These are phyloP conservation scores for Auricularia cornea DNA, from an alignment of 768 basidiomycete species.

Conservation along the genomic window DNA sequence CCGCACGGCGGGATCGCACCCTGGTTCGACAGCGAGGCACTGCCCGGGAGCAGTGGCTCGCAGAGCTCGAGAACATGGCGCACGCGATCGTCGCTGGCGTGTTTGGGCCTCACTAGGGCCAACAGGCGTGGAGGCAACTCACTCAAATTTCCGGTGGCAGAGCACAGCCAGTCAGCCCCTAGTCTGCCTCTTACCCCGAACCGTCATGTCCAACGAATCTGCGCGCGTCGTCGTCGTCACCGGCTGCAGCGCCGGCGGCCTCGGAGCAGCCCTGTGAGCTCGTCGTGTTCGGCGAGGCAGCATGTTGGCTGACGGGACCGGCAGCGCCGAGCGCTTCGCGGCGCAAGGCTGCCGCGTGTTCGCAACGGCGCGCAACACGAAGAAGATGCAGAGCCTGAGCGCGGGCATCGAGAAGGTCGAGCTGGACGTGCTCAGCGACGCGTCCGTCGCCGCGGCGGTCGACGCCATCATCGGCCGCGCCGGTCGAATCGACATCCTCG, in stretches of 20 bases:
- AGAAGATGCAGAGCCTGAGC: slow-evolving; percentile 50
- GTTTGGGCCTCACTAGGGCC: no score
- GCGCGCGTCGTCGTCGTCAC: neutral
- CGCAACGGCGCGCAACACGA: slow-evolving; percentile 58
- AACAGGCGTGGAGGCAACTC: no score
- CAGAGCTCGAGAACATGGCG: no score
- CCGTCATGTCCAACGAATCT: neutral
- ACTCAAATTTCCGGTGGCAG: no score
- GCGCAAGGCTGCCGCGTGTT: slow-evolving; percentile 61
- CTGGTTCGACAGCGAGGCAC: no score
- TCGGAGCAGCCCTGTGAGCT: neutral
- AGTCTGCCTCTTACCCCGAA: no score
- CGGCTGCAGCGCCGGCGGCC: neutral
- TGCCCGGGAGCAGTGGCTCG: no score
- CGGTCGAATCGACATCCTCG: slow-evolving; percentile 62
- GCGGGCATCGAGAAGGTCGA: slow-evolving; percentile 37
- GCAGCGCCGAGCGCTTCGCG: slow-evolving; percentile 65
- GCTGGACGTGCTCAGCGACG: slow-evolving; percentile 59
- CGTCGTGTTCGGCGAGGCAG: neutral
- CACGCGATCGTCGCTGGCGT: no score
- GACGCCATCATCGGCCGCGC: slow-evolving; percentile 42
- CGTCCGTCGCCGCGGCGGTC: slow-evolving; percentile 43
- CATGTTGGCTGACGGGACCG: neutral
- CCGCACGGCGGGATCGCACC: no score
- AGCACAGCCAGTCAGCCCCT: no score